These are phyloP conservation scores for Argentina anserina DNA, from an alignment of 306 rosid genomes.

Conservation along the genomic window DNA sequence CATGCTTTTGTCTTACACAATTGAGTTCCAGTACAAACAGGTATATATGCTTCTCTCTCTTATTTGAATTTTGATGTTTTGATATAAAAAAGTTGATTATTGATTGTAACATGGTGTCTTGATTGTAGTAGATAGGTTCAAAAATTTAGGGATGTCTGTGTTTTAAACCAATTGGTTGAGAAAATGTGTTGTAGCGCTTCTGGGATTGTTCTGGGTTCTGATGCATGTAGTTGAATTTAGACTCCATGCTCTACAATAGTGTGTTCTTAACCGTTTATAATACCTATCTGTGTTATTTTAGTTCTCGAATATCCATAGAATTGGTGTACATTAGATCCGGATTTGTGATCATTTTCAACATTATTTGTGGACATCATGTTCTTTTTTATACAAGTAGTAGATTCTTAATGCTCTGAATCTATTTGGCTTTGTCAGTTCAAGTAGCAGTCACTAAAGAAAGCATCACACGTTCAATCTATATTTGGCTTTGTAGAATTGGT, in stretches of 20 bases:
- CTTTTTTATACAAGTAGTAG: background rate
- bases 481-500: conserved; percentile 62
- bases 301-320: background rate
- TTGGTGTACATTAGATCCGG: background rate
- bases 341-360: background rate
- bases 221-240: background rate
- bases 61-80: background rate
- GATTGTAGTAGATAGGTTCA: background rate
- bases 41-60: conserved; percentile 20
- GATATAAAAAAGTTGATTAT: background rate
- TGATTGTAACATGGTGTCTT: background rate
- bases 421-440: conserved; percentile 49
- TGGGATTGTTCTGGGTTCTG: background rate
- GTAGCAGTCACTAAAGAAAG: conserved; percentile 76
- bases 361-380: background rate
- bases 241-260: background rate
- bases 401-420: background rate
- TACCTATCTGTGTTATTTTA: background rate
- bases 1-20: conserved; percentile 72
- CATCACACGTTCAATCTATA: conserved; percentile 84
- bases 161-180: background rate
- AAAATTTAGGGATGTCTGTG: background rate
- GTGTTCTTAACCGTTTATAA: background rate
- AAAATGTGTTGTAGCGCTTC: background rate
- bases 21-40: conserved; percentile 89